phyloP scores from a whole-genome alignment of 2,329 filamentous ascomycete genomes.

The Didymella lethalis region DNA sequence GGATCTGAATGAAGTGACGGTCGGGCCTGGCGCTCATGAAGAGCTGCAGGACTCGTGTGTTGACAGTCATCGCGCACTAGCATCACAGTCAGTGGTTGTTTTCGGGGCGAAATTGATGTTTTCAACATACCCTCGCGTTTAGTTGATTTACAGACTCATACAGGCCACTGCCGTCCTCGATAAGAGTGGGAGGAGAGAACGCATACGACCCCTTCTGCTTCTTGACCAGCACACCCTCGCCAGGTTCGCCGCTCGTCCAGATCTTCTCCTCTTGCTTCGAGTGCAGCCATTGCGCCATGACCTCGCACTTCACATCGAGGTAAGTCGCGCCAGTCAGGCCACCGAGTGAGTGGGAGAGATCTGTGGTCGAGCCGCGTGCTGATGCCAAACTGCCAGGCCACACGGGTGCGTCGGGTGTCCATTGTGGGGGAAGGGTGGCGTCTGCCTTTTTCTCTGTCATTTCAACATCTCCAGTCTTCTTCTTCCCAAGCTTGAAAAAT shows the following conservation, averaged over 20 bases:
- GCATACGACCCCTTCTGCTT: slow-evolving; percentile 60
- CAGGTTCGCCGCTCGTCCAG: slow-evolving; percentile 58
- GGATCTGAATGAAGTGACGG: slow-evolving; percentile 65
- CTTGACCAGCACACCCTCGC: slow-evolving; percentile 66
- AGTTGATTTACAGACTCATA: slow-evolving; percentile 59
- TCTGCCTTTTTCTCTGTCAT: slow-evolving; percentile 17
- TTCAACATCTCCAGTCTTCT: slow-evolving; percentile 21
- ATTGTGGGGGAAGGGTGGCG: background rate
- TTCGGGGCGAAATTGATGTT: background rate
- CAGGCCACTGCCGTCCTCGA: slow-evolving; percentile 57
- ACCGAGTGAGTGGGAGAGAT: slow-evolving; percentile 1
- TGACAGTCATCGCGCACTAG: slow-evolving; percentile 72
- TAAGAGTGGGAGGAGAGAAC: slow-evolving; percentile 59
- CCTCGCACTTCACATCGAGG: slow-evolving; percentile 62
- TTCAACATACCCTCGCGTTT: slow-evolving; percentile 61
- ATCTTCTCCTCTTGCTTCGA: slow-evolving; percentile 66
- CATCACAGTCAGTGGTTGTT: background rate
- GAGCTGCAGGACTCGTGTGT: slow-evolving; percentile 69
- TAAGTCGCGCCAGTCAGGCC: slow-evolving; percentile 6
- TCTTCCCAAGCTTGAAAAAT: slow-evolving; percentile 23
- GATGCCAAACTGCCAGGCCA: slow-evolving; percentile 18
- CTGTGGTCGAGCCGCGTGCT: slow-evolving; percentile 10
- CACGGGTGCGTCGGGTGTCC: slow-evolving; percentile 7
- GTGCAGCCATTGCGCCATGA: slow-evolving; percentile 71
- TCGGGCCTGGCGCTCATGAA: slow-evolving; percentile 61